Percentiles rank a stretch among this genome's conserved stretches.
Conservation (phyloP, 805 yeast species). For the Ogataea henricii region DNA sequence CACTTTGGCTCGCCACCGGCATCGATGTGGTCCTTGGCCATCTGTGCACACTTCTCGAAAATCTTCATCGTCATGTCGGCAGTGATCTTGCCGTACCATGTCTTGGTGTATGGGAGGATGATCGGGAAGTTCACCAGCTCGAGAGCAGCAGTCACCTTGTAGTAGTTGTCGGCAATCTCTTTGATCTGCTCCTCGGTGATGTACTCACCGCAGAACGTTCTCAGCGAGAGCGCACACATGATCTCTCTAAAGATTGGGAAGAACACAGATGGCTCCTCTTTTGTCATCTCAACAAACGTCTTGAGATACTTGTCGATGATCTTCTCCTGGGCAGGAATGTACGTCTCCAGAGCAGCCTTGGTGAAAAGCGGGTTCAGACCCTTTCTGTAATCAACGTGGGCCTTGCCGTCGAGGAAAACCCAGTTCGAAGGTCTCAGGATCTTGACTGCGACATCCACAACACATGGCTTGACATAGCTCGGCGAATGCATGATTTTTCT, state of each 20-base stretch:
- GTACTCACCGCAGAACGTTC: slow-evolving; percentile 94
- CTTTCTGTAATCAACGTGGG: slow-evolving; percentile 89
- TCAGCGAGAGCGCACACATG: slow-evolving; percentile 89
- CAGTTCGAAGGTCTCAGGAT: slow-evolving; percentile 94
- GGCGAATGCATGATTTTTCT: slow-evolving; percentile 87
- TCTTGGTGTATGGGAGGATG: slow-evolving; percentile 91
- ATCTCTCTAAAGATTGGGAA: slow-evolving; percentile 96
- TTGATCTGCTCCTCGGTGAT: slow-evolving; percentile 90
- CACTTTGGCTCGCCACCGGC: slow-evolving; percentile 79
- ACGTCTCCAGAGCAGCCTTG: slow-evolving; percentile 75
- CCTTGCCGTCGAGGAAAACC: slow-evolving; percentile 97
- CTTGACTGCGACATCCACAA: slow-evolving; percentile 94
- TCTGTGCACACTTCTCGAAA: slow-evolving; percentile 84
- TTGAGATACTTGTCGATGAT: slow-evolving; percentile 83
- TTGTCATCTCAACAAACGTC: slow-evolving; percentile 57
- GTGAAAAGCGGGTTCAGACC: slow-evolving; percentile 89
- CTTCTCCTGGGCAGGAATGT: slow-evolving; percentile 81
- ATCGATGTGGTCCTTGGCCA: slow-evolving; percentile 79
- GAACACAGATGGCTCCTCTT: slow-evolving; percentile 66
- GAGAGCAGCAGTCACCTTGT: slow-evolving; percentile 88
- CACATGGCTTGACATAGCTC: slow-evolving; percentile 91
- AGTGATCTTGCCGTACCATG: slow-evolving; percentile 95
- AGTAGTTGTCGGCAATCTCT: slow-evolving; percentile 89
- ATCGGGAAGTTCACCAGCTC: slow-evolving; percentile 98
- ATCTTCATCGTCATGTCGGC: slow-evolving; percentile 94